Conservation (phyloP, 202 grass and related monocot species). For the Zizania palustris region DNA sequence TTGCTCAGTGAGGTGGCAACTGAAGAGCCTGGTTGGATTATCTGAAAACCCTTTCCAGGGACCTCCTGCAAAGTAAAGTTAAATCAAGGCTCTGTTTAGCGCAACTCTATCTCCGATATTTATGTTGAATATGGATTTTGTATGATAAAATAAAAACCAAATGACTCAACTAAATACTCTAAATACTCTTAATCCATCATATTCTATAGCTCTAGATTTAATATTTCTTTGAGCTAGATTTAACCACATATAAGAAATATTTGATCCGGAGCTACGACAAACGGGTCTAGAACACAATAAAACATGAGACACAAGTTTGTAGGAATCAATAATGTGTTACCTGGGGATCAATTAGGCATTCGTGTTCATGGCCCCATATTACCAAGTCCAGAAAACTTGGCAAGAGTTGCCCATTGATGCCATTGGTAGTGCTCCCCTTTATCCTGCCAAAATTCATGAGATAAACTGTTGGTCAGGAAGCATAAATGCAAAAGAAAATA, state of each 20-base stretch:
- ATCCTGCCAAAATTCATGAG: constrained; percentile 37
- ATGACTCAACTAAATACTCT: background rate
- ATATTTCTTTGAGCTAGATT: no score
- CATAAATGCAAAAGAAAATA: background rate
- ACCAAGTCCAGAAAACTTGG: constrained; percentile 65
- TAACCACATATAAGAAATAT: no score
- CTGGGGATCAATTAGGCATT: constrained; percentile 61
- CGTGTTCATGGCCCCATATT: constrained; percentile 77
- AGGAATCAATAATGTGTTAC: constrained; percentile 28
- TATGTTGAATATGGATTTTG: no score
- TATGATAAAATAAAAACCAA: background rate
- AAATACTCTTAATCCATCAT: no score
- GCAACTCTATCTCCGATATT: no score
- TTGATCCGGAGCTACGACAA: no score
- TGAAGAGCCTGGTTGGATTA: constrained; percentile 69
- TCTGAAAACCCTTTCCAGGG: constrained; percentile 62
- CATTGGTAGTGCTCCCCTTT: constrained; percentile 37
- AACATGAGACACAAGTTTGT: background rate
- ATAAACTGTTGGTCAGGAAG: background rate
- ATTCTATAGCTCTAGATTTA: no score
- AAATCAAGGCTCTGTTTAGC: background rate
- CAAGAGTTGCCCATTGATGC: constrained; percentile 53
- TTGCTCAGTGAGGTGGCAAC: constrained; percentile 61
- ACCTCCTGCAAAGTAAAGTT: constrained; percentile 48
- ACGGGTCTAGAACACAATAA: background rate